These are phyloP conservation scores for Pseudocercospora ulei DNA, from an alignment of 2,329 filamentous ascomycete genomes.

Conservation along the genomic window DNA sequence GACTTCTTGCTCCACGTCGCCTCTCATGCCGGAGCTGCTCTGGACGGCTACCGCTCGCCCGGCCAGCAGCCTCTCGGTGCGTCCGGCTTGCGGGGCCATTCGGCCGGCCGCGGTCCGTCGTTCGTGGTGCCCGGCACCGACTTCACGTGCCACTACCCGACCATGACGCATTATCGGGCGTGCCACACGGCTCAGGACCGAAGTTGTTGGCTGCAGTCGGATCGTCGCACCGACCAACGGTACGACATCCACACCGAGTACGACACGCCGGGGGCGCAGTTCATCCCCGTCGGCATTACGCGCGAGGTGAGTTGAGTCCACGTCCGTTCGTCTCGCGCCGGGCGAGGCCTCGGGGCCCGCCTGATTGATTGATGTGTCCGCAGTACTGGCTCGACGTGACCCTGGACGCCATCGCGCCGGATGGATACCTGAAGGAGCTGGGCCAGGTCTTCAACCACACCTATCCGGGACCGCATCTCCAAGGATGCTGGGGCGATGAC, in stretches of 20 bases:
- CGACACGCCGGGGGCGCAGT: constrained; percentile 18
- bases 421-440: constrained; percentile 24
- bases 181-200: constrained; percentile 28
- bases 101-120: too few species aligned
- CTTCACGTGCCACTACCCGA: constrained; percentile 20
- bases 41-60: too few species aligned
- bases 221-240: constrained; percentile 15
- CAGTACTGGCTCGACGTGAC: constrained; percentile 40
- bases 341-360: constrained; percentile 12
- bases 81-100: too few species aligned
- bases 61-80: too few species aligned
- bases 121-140: constrained; percentile 17
- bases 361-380: constrained; percentile 29
- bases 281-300: constrained; percentile 24
- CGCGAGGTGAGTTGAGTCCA: constrained; percentile 27
- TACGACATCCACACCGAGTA: constrained; percentile 32
- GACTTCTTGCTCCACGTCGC: too few species aligned
- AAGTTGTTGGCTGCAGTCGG: constrained; percentile 20
- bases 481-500: constrained; percentile 34
- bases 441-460: constrained; percentile 37
- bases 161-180: constrained; percentile 11
- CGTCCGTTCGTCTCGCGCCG: accelerated
- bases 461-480: constrained; percentile 41
- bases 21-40: too few species aligned
- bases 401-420: constrained; percentile 35